A percentile compares a stretch with the other conserved stretches of the same genome.
These are phyloP conservation scores for Lactarius pseudohatsudake DNA, from an alignment of 768 basidiomycete genomes.

Conservation along the genomic window DNA sequence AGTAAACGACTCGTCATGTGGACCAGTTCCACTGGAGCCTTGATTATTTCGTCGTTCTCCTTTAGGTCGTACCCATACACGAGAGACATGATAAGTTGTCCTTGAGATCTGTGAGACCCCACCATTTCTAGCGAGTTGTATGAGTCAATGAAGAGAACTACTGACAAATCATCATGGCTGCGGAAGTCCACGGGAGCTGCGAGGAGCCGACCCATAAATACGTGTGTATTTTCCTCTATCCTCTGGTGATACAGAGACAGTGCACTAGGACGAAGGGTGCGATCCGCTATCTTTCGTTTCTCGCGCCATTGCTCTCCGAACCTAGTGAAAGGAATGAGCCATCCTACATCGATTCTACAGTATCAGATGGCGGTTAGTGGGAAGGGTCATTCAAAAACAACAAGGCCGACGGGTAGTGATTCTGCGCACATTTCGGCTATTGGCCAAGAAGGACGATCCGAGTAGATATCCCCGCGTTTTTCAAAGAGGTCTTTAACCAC, in stretches of 20 bases:
- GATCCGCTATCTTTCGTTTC: slow-evolving; percentile 10
- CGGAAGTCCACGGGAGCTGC: slow-evolving; percentile 4
- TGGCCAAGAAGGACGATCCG: slow-evolving; percentile 12
- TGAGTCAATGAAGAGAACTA: not conserved
- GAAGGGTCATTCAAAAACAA: too few species aligned
- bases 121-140: not conserved
- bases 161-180: slow-evolving; percentile 11
- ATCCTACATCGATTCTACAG: not conserved
- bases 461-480: slow-evolving; percentile 42
- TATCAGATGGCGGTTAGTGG: not conserved
- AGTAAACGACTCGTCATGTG: not conserved
- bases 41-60: not conserved
- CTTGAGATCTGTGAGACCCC: not conserved
- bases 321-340: slow-evolving; percentile 5
- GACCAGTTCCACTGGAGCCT: not conserved
- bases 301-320: slow-evolving; percentile 5
- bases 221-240: slow-evolving; percentile 15
- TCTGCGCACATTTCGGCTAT: slow-evolving; percentile 14
- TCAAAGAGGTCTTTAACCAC: slow-evolving; percentile 52
- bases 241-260: not conserved
- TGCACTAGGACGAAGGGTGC: slow-evolving; percentile 16
- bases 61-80: slow-evolving; percentile 17
- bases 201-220: slow-evolving; percentile 6
- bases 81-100: slow-evolving; percentile 3
- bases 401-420: too few species aligned